Conservation (phyloP, 2,329 filamentous ascomycete species). For the Apiospora aurea region DNA sequence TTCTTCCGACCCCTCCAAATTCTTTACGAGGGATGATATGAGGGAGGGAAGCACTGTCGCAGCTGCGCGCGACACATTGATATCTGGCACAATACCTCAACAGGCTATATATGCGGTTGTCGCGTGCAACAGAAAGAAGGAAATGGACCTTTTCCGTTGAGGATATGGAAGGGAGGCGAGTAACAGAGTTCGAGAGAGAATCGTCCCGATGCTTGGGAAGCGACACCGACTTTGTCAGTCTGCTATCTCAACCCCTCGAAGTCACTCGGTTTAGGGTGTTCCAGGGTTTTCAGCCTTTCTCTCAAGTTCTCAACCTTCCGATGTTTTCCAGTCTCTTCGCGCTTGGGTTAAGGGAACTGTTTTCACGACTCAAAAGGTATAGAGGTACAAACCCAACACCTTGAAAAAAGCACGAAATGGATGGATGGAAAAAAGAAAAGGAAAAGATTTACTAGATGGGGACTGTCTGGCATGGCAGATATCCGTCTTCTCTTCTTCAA, state of each 20-base stretch:
- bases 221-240: neutral
- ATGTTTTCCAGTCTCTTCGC: neutral
- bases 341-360: neutral
- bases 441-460: neutral
- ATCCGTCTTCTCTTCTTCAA: neutral
- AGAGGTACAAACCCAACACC: neutral
- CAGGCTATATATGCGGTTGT: neutral
- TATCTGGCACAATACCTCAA: neutral
- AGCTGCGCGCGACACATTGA: neutral
- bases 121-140: neutral
- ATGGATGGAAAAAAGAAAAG: no score
- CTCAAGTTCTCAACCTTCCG: neutral
- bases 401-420: neutral
- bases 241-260: neutral
- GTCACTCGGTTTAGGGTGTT: neutral
- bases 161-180: neutral
- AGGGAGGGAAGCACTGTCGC: neutral
- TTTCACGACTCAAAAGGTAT: no score
- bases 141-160: neutral
- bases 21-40: neutral
- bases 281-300: neutral
- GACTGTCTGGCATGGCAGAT: neutral
- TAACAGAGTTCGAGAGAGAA: neutral
- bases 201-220: neutral
- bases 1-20: neutral